Evolutionary conservation across 2,329 filamentous ascomycete species (phyloP), one percentile per base, ranked within the genome.

Genomic region (Cyphellophora europaea): DNA sequence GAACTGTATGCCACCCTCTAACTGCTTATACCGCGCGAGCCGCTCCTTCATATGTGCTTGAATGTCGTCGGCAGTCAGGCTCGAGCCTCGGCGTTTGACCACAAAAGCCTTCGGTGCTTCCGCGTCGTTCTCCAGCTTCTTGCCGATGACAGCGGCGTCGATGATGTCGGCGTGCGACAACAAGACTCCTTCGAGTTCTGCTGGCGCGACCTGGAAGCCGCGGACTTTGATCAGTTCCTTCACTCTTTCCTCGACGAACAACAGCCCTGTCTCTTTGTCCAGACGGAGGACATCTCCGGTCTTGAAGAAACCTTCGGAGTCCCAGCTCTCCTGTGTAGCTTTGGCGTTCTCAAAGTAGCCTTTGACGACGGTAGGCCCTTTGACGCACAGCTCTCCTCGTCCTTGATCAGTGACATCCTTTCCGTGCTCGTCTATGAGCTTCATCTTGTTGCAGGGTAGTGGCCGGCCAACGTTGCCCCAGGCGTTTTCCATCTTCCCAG

Each of bases 171-270:
- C 58, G 43, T 68, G 63, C 23, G 57, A 53, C 4, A 66, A 51
- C 2, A 70, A 53, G 3, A 63, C 51, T 1, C 52, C 55, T 43
- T 70, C 66, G 11, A 70, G 48, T 41, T 69, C 66, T 1, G 64
- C 61, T 0, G 66, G 66, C 2, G 63, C 54, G 1, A 67, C 63
- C 51, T 66, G 63, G 56, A 62, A 68, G 30, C 59, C 45, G 3
- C 45, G 32, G 13, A 48, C 43, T 32, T 48, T 48, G 40, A 48
- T 48, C 13, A 48, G 33, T 27, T 48, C 45, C 31, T 48, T 48
- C 36, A 40, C 33, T 3, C 85, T 76, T 53, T 93, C 85, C 1
- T 84, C 87, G 50, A 89, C 82, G 60, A 74, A 74, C 59, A 65
- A 74, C 43, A 71, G 61, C 11, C 59, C 54, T 8, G 35, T 94